Evolutionary conservation across 257 asterid genomes (phyloP).

Genomic region (Euphrasia confusa): DNA sequence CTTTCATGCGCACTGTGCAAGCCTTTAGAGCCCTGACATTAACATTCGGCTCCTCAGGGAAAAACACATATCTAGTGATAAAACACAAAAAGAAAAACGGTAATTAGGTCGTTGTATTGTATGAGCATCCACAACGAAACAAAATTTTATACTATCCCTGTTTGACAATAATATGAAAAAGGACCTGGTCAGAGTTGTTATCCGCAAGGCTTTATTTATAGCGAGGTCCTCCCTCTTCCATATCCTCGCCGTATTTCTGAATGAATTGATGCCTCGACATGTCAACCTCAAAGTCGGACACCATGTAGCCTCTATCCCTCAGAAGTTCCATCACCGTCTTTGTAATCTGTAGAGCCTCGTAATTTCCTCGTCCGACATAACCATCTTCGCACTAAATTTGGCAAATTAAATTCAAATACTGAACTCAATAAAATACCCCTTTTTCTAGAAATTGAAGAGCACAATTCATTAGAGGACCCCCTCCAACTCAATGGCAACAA

Average conservation of each 20-base stretch:
- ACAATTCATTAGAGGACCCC: no score
- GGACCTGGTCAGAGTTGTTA: slow-evolving; percentile 53
- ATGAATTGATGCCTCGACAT: slow-evolving; percentile 42
- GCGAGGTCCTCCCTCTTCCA: slow-evolving; percentile 78
- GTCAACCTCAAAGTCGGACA: slow-evolving; percentile 39
- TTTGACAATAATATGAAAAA: background rate
- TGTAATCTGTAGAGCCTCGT: slow-evolving; percentile 34
- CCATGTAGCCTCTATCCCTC: slow-evolving; percentile 44
- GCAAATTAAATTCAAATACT: no score
- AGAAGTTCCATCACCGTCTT: slow-evolving; percentile 49
- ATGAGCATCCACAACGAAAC: background rate
- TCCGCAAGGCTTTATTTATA: slow-evolving; percentile 45
- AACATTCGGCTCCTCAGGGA: slow-evolving; percentile 70
- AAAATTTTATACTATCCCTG: background rate
- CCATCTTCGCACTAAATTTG: no score
- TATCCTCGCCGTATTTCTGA: slow-evolving; percentile 56
- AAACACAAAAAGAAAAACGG: slow-evolving; percentile 7
- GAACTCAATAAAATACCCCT: no score
- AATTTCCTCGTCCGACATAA: slow-evolving; percentile 38
- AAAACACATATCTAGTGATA: slow-evolving; percentile 68
- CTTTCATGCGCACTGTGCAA: slow-evolving; percentile 64
- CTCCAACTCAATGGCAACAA: no score
- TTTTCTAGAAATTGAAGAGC: no score
- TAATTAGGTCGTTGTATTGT: background rate
- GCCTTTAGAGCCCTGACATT: slow-evolving; percentile 71